These are phyloP conservation scores for Geotrichum cucujoidarum DNA, from an alignment of 1,139 yeast species.

Conservation along the genomic window DNA sequence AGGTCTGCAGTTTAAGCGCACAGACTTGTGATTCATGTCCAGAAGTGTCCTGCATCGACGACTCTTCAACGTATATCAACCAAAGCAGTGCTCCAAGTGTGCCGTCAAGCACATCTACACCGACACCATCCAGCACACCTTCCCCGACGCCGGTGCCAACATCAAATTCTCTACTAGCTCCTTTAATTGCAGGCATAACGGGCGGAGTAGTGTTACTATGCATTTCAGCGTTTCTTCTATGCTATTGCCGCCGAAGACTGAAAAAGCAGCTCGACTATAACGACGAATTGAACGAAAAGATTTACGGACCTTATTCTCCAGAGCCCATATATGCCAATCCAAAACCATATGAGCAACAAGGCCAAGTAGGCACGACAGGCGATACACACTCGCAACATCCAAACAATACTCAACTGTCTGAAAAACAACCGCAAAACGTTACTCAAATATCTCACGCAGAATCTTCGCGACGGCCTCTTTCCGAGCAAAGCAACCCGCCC, in stretches of 20 bases:
- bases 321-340: too few species aligned
- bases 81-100: slow-evolving; percentile 12
- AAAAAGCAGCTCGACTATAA: too few species aligned
- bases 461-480: too few species aligned
- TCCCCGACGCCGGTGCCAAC: background rate
- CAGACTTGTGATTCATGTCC: slow-evolving; percentile 59
- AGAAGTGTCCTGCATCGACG: slow-evolving; percentile 20
- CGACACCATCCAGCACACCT: background rate
- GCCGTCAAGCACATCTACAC: background rate
- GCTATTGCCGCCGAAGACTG: slow-evolving; percentile 8
- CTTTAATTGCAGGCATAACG: slow-evolving; percentile 16
- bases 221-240: slow-evolving; percentile 5
- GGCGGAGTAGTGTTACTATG: slow-evolving; percentile 10
- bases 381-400: too few species aligned
- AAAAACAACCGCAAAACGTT: too few species aligned
- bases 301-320: too few species aligned
- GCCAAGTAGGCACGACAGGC: too few species aligned
- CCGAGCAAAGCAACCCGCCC: background rate
- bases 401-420: too few species aligned
- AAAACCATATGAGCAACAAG: too few species aligned
- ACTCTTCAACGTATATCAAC: slow-evolving; percentile 17
- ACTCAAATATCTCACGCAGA: too few species aligned
- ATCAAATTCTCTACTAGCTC: slow-evolving; percentile 8
- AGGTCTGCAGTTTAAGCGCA: slow-evolving; percentile 37
- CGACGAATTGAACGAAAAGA: too few species aligned